Evolutionary conservation across 257 asterid species (phyloP).

Genomic region (Hygrophila difformis): DNA sequence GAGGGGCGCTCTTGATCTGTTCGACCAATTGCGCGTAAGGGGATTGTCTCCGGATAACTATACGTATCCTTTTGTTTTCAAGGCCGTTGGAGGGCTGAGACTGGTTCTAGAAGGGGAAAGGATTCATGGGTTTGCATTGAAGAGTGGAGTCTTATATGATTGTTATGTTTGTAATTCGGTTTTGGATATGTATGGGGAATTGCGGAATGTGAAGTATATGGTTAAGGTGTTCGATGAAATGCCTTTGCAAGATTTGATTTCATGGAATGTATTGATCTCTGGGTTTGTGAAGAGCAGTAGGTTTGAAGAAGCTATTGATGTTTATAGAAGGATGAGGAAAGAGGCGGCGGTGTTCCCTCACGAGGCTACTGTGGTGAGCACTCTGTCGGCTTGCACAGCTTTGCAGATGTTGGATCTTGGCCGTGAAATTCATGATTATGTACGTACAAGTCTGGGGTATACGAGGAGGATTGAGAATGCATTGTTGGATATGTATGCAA

Average conservation of each 20-base stretch:
- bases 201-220: conserved; percentile 36
- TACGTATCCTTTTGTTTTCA: conserved; percentile 75
- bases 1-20: too few relatives aligned
- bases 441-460: conserved; percentile 32
- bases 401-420: conserved; percentile 57
- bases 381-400: conserved; percentile 75
- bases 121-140: conserved; percentile 72
- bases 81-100: conserved; percentile 54
- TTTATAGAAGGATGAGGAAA: conserved; percentile 43
- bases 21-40: conserved; percentile 43
- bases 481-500: conserved; percentile 79
- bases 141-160: conserved; percentile 52
- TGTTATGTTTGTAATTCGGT: conserved; percentile 59
- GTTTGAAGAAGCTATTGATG: conserved; percentile 51
- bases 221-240: conserved; percentile 64
- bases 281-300: conserved; percentile 47
- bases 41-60: conserved; percentile 70
- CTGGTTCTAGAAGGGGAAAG: conserved; percentile 44
- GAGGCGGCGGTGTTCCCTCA: conserved; percentile 40
- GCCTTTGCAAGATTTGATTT: conserved; percentile 46
- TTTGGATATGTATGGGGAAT: conserved; percentile 56
- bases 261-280: too few relatives aligned
- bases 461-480: conserved; percentile 61
- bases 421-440: conserved; percentile 54
- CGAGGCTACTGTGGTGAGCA: conserved; percentile 75